These are phyloP conservation scores for Avena atlantica DNA, from an alignment of 176 grass and related monocot species.

Conservation along the genomic window DNA sequence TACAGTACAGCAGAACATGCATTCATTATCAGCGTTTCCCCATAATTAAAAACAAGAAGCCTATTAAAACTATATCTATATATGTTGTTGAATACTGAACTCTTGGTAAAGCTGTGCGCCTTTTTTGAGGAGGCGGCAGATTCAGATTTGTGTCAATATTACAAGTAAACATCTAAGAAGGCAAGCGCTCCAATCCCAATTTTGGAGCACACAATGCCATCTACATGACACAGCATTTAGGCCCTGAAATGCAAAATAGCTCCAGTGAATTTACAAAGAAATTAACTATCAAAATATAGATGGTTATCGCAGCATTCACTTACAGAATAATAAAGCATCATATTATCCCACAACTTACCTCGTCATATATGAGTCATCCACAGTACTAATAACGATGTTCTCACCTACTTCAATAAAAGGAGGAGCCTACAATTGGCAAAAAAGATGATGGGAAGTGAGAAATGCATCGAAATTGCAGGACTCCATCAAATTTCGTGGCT, in stretches of 20 bases:
- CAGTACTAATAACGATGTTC: conserved; percentile 79
- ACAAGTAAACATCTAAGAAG: neutral
- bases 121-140: neutral
- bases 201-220: neutral
- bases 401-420: conserved; percentile 84
- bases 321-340: neutral
- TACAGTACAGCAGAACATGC: neutral
- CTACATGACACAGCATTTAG: neutral
- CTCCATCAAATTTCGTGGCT: conserved; percentile 10
- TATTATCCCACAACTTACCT: conserved; percentile 48
- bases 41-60: neutral
- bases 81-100: neutral
- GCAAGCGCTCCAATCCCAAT: neutral
- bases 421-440: conserved; percentile 66
- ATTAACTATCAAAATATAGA: conserved; percentile 1
- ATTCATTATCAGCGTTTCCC: neutral
- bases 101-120: neutral
- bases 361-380: conserved; percentile 89
- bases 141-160: neutral
- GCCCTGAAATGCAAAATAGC: conserved; percentile 53
- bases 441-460: conserved; percentile 34
- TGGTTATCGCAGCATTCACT: neutral
- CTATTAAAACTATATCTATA: neutral
- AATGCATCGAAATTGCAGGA: neutral
- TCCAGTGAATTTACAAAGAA: neutral